Evolutionary conservation across 2,329 filamentous ascomycete species (phyloP), one percentile per base, ranked within the genome.

Genomic region (Trichoderma atrobrunneum): DNA sequence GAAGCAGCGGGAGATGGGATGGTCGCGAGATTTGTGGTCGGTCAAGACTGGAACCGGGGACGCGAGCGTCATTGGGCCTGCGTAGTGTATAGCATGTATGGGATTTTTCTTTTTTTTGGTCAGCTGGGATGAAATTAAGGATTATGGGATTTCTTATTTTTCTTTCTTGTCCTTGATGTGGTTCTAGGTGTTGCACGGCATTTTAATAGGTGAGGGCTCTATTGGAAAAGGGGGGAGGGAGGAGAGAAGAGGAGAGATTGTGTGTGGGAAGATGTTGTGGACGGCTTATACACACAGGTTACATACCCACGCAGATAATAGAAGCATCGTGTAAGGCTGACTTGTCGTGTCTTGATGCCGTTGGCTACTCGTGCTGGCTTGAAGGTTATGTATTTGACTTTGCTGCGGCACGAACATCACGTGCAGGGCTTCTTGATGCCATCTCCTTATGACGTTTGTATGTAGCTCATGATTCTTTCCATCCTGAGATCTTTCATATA

Each of bases 1-100:
- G 82, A 90, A 88, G 81, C 81, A 89, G 76, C 85, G 88, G 56
- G 86, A 89, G 80, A 84, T 86, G 80, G 89, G 89, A 30, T 91
- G 89, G 89, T 88, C 87, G 69, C 84, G 87, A 70, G 88, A 91
- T 75, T 76, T 91, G 62, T 91, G 89, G 89, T 85, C 86, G 10
- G 84, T 90, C 70, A 87, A 85, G 79, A 28, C 64, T 48, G 68
- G 56, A 12, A 28, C 54, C 4, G 48, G 68, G 6, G 69, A 71
- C 12, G 62, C 63, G 32, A 71, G 24, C 62, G 32, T 71, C 62
- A 21, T 32, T 59, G 66, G 61, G 21, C 43, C 66, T 65, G 48
- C 51, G 32, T 71, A 69, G 48, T 66, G 28, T 66, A 59, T 61
- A 57, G 69, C 54, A 66, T 60, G 36, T 67, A 59, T 72, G 60